These are phyloP conservation scores for Yamadazyma taylorii DNA, from an alignment of 1,139 yeast genomes.

Conservation along the genomic window DNA sequence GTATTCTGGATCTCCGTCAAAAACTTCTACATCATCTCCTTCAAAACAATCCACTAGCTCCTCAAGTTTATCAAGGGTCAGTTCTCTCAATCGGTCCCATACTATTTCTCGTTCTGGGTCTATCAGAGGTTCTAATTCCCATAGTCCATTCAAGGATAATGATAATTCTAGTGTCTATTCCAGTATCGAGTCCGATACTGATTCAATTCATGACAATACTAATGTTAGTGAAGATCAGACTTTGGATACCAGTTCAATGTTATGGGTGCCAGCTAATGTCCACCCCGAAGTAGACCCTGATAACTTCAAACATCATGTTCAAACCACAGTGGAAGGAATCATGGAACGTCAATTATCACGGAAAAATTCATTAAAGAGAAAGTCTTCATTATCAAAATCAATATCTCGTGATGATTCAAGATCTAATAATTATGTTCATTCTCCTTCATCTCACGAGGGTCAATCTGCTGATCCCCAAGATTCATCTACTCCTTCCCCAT, in stretches of 20 bases:
- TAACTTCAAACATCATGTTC: slow-evolving; percentile 80
- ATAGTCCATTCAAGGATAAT: too few relatives aligned
- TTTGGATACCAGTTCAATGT: slow-evolving; percentile 21
- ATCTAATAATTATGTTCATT: slow-evolving; percentile 5
- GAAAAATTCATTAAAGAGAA: slow-evolving; percentile 28
- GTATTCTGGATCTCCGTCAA: slow-evolving; percentile 6
- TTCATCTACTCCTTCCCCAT: slow-evolving; percentile 7
- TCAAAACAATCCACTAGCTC: slow-evolving; percentile 2
- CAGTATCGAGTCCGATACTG: not conserved
- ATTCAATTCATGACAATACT: slow-evolving; percentile 18
- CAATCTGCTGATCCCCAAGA: slow-evolving; percentile 4
- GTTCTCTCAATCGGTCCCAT: not conserved
- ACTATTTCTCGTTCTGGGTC: too few relatives aligned
- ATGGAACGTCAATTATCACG: slow-evolving; percentile 43
- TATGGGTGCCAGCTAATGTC: slow-evolving; percentile 95
- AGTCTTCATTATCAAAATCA: slow-evolving; percentile 31
- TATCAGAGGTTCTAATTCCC: too few relatives aligned
- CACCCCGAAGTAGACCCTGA: slow-evolving; percentile 96
- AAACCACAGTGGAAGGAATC: slow-evolving; percentile 74
- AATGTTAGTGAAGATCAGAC: slow-evolving; percentile 23
- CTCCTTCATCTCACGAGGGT: not conserved
- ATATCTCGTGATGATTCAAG: slow-evolving; percentile 18
- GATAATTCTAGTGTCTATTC: too few relatives aligned
- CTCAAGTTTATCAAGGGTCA: slow-evolving; percentile 2
- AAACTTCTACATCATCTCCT: slow-evolving; percentile 5